Percentiles rank a stretch among this genome's conserved stretches.
These are phyloP conservation scores for Gleditsia sinensis DNA, from an alignment of 306 rosid species.

Conservation along the genomic window DNA sequence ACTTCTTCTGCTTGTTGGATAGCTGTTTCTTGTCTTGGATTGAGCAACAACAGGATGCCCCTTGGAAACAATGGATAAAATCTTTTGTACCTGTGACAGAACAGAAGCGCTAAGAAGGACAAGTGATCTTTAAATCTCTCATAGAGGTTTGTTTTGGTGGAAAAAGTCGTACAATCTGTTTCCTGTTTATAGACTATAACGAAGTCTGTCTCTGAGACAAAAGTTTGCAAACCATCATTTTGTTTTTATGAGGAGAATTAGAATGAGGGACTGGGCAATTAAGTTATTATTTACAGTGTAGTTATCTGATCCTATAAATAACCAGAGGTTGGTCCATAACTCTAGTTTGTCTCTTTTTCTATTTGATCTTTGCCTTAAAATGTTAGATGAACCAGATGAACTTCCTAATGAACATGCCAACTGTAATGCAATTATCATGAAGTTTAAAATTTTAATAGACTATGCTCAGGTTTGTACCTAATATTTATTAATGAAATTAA, in stretches of 20 bases:
- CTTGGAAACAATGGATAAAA: conserved; percentile 88
- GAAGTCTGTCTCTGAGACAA: too few species aligned
- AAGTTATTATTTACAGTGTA: too few species aligned
- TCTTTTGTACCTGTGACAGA: conserved; percentile 59
- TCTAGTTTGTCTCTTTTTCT: neutral
- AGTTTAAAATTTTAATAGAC: neutral
- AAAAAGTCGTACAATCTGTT: neutral
- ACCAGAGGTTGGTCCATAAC: neutral
- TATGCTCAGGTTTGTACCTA: neutral
- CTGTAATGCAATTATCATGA: neutral
- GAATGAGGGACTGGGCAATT: too few species aligned
- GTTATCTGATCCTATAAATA: neutral
- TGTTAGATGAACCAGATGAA: neutral
- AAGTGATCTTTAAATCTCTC: conserved; percentile 27
- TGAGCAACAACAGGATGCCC: conserved; percentile 89
- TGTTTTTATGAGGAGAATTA: too few species aligned
- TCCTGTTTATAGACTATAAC: neutral
- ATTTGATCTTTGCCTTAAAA: neutral
- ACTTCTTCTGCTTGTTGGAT: conserved; percentile 88
- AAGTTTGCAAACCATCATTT: too few species aligned
- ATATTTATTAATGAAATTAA: too few species aligned
- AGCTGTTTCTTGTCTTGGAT: conserved; percentile 94
- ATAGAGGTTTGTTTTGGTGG: neutral
- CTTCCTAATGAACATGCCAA: neutral
- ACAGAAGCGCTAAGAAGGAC: conserved; percentile 37